Conservation (phyloP, 495 filamentous ascomycete species). For the Rhizodiscina lignyota region DNA sequence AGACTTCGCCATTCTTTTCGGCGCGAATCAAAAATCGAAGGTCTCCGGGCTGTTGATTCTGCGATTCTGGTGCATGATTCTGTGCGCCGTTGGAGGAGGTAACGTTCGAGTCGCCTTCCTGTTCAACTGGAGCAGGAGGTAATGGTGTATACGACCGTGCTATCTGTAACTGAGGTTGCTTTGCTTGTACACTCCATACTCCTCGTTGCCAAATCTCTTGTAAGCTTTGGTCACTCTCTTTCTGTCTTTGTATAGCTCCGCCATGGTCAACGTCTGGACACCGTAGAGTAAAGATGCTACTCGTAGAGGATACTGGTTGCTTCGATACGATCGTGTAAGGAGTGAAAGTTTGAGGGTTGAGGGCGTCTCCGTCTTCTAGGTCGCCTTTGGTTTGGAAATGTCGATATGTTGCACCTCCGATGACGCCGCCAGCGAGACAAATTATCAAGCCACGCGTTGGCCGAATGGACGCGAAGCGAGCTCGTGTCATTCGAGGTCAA, state of each 20-base stretch:
- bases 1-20: constrained; percentile 29
- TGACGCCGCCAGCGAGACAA: background rate
- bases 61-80: constrained; percentile 21
- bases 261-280: constrained; percentile 16
- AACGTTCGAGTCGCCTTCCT: background rate
- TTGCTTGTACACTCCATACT: constrained; percentile 78
- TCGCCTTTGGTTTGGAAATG: too few species aligned
- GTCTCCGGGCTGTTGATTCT: too few species aligned
- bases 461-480: background rate
- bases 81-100: constrained; percentile 7
- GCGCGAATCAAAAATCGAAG: constrained; percentile 33
- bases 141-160: constrained; percentile 78
- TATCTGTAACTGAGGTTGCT: constrained; percentile 85
- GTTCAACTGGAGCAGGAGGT: constrained; percentile 26
- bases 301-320: constrained; percentile 55
- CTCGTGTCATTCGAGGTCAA: background rate
- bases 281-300: constrained; percentile 56
- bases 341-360: constrained; percentile 13
- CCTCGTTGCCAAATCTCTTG: constrained; percentile 36
- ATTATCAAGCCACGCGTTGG: background rate
- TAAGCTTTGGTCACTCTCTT: constrained; percentile 9
- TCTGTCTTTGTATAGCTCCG: background rate
- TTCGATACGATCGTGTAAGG: constrained; percentile 38
- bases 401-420: background rate
- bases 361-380: constrained; percentile 3